A percentile compares a stretch with the other conserved stretches of the same genome.
Conservation (phyloP, 1,284 basidiomycete species). For the Agroathelia rolfsii region DNA sequence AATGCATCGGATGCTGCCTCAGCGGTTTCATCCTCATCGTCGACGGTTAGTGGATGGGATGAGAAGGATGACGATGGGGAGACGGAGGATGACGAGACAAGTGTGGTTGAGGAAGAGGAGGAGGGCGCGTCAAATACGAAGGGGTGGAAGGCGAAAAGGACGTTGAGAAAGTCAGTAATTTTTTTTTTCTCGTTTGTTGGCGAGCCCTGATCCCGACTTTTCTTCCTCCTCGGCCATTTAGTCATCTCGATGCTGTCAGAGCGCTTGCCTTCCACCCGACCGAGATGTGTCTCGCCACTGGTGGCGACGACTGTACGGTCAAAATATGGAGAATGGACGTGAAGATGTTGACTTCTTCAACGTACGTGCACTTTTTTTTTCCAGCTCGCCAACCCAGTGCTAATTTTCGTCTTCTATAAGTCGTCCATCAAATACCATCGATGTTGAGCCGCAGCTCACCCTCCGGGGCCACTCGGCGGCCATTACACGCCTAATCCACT, state of each 20-base stretch:
- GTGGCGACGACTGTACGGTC: conserved; percentile 90
- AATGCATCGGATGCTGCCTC: conserved; percentile 18
- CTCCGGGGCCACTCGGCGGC: conserved; percentile 87
- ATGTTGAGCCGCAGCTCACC: conserved; percentile 86
- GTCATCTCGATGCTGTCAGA: conserved; percentile 90
- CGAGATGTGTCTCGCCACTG: conserved; percentile 79
- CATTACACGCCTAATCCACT: conserved; percentile 86
- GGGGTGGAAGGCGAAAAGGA: conserved; percentile 77
- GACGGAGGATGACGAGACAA: conserved; percentile 60
- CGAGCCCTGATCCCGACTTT: conserved; percentile 8
- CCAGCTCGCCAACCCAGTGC: conserved; percentile 9
- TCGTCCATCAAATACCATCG: conserved; percentile 56
- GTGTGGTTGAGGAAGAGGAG: conserved; percentile 55
- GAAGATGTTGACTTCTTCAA: conserved; percentile 56
- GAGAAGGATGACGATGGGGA: conserved; percentile 50
- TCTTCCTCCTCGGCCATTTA: conserved; percentile 31
- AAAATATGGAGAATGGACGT: conserved; percentile 92
- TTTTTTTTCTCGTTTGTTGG: conserved; percentile 1
- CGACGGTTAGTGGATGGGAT: conserved; percentile 34
- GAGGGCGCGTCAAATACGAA: no score
- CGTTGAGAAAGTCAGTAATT: conserved; percentile 71
- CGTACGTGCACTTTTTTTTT: conserved; percentile 35
- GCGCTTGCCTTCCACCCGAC: conserved; percentile 82
- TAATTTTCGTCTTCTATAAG: conserved; percentile 26
- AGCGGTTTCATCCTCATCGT: conserved; percentile 30